A percentile compares a stretch with the other conserved stretches of the same genome.
These are phyloP conservation scores for Aspergillus saccharolyticus DNA, from an alignment of 495 filamentous ascomycete species.

Conservation along the genomic window DNA sequence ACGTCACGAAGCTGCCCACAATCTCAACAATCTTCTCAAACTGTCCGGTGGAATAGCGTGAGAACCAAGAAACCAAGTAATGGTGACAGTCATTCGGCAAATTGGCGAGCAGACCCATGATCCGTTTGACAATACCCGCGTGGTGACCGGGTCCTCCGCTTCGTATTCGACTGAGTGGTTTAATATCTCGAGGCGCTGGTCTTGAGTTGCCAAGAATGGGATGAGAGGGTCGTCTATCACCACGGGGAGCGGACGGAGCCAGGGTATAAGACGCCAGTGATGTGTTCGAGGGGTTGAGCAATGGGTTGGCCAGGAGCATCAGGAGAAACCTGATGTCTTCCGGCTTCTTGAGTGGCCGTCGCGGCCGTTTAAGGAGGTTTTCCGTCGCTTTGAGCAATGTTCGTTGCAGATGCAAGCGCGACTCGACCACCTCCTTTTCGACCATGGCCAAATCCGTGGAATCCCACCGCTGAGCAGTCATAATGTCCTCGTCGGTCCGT, in stretches of 20 bases:
- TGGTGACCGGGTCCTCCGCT: conserved; percentile 51
- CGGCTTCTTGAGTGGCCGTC: conserved; percentile 61
- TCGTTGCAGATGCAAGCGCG: conserved; percentile 61
- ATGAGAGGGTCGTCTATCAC: conserved; percentile 28
- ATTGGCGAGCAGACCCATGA: conserved; percentile 76
- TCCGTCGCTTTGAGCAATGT: conserved; percentile 79
- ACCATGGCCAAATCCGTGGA: conserved; percentile 41
- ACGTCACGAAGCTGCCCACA: conserved; percentile 73
- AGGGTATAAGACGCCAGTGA: conserved; percentile 16
- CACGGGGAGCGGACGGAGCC: conserved; percentile 7
- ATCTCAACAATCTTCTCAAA: conserved; percentile 73
- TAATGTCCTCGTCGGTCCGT: conserved; percentile 25
- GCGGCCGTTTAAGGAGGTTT: conserved; percentile 78
- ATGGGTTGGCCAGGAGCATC: conserved; percentile 78
- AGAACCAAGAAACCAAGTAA: conserved; percentile 80
- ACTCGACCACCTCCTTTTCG: conserved; percentile 58
- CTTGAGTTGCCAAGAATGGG: conserved; percentile 19
- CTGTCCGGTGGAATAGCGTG: conserved; percentile 60
- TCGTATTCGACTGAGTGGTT: conserved; percentile 15
- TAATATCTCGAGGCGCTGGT: conserved; percentile 19
- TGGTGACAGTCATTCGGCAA: conserved; percentile 71
- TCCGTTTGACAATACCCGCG: conserved; percentile 81
- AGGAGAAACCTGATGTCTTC: conserved; percentile 75
- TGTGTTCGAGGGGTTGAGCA: conserved; percentile 50
- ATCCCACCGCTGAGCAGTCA: conserved; percentile 26